These are phyloP conservation scores for Chamaenerion angustifolium DNA, from an alignment of 345 rosid genomes.

Conservation along the genomic window DNA sequence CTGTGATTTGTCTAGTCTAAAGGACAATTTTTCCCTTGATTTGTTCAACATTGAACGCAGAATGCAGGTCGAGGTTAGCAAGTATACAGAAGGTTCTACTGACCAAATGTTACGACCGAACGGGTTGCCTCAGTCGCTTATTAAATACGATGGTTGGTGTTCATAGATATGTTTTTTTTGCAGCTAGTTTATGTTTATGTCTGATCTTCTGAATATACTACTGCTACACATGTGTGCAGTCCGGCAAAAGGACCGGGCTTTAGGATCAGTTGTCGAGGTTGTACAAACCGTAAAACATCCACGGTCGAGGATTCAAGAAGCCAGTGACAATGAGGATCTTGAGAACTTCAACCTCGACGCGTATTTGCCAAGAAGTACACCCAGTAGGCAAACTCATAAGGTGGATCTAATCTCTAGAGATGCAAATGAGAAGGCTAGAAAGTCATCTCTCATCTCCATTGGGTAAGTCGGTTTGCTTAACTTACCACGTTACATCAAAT, in stretches of 20 bases:
- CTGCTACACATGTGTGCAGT: too few species aligned
- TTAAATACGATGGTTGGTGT: constrained; percentile 72
- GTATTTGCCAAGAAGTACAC: constrained; percentile 10
- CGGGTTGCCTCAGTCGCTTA: constrained; percentile 67
- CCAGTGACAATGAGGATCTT: constrained; percentile 18
- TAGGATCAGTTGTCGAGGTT: constrained; percentile 73
- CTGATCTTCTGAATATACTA: too few species aligned
- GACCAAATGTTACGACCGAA: constrained; percentile 75
- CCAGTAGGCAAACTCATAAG: constrained; percentile 26
- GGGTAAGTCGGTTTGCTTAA: too few species aligned
- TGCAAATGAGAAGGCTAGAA: constrained; percentile 28
- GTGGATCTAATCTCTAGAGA: constrained; percentile 15
- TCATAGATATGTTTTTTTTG: too few species aligned
- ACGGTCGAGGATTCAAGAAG: constrained; percentile 25
- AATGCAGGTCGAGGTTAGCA: constrained; percentile 99
- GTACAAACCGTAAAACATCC: constrained; percentile 65
- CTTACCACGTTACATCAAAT: too few species aligned
- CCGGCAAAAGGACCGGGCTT: constrained; percentile 76
- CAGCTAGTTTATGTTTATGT: too few species aligned
- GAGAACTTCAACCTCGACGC: constrained; percentile 26
- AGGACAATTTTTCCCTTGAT: not conserved
- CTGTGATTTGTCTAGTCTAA: too few species aligned
- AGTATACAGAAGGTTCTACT: constrained; percentile 72
- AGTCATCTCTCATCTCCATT: constrained; percentile 20
- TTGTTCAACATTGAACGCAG: constrained; percentile 20